These are phyloP conservation scores for Kalanchoe fedtschenkoi DNA, from an alignment of 164 flowering plant genomes.

Conservation along the genomic window DNA sequence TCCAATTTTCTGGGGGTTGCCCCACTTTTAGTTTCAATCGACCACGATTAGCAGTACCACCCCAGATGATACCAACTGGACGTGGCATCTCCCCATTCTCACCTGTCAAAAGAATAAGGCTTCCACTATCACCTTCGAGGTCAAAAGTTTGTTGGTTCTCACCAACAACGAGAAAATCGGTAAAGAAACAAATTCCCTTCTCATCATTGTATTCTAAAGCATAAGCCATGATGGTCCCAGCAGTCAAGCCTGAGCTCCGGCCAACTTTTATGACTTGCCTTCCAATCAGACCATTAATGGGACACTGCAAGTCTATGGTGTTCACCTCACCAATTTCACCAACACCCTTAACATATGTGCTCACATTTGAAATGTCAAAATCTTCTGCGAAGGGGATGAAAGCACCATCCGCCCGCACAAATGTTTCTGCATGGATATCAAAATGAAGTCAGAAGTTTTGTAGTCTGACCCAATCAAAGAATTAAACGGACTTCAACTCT, in stretches of 20 bases:
- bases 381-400: constrained; percentile 87
- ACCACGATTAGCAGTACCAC: constrained; percentile 97
- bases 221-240: constrained; percentile 86
- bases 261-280: constrained; percentile 84
- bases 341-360: constrained; percentile 62
- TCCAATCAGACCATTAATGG: constrained; percentile 67
- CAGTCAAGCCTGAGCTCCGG: constrained; percentile 90
- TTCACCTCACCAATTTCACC: constrained; percentile 77
- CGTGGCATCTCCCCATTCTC: constrained; percentile 55
- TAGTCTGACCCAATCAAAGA: neutral
- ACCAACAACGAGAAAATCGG: constrained; percentile 91
- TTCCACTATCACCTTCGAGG: constrained; percentile 96
- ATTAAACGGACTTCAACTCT: neutral
- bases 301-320: constrained; percentile 65
- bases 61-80: constrained; percentile 96
- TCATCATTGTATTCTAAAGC: constrained; percentile 90
- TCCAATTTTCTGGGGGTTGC: constrained; percentile 89
- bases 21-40: constrained; percentile 79
- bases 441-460: constrained; percentile 14
- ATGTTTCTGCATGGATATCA: constrained; percentile 60
- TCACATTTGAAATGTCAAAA: constrained; percentile 53
- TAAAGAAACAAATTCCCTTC: constrained; percentile 88
- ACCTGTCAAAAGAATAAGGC: constrained; percentile 70
- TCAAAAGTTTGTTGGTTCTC: constrained; percentile 90
- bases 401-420: constrained; percentile 94